phyloP scores from a whole-genome alignment of 83 land plant species.

The Larix sibirica region DNA sequence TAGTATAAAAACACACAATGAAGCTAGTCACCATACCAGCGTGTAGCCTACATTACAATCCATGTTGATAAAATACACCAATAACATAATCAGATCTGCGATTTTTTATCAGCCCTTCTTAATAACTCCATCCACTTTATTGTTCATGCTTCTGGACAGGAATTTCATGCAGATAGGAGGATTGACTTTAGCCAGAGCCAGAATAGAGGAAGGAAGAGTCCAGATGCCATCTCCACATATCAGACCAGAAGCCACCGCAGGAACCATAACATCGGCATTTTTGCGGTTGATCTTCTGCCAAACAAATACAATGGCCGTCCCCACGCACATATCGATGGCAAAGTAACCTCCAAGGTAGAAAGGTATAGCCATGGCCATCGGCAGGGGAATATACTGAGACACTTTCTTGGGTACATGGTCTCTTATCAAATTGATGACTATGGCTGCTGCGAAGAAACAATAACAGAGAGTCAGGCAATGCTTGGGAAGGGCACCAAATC shows the following conservation, averaged over 20 bases:
- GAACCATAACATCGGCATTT: constrained; percentile 19
- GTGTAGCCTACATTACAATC: too few relatives aligned
- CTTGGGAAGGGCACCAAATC: constrained; percentile 38
- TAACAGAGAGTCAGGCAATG: constrained; percentile 41
- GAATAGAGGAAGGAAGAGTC: constrained; percentile 41
- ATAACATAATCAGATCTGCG: too few relatives aligned
- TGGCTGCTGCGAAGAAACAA: constrained; percentile 34
- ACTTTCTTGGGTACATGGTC: constrained; percentile 22
- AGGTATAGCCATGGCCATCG: constrained; percentile 72
- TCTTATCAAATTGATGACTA: constrained; percentile 21
- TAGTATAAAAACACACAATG: too few relatives aligned
- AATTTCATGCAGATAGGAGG: constrained; percentile 65
- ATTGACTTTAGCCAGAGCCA: constrained; percentile 28
- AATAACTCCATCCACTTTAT: too few relatives aligned
- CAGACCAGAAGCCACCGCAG: constrained; percentile 62
- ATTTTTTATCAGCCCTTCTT: too few relatives aligned
- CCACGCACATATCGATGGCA: constrained; percentile 58
- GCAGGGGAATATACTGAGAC: constrained; percentile 35
- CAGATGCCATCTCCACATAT: constrained; percentile 59
- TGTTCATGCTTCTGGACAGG: constrained; percentile 19
- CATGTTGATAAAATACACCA: too few relatives aligned
- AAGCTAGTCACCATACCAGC: too few relatives aligned
- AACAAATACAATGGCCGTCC: constrained; percentile 33
- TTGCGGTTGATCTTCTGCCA: constrained; percentile 34
- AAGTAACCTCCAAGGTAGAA: constrained; percentile 57